Evolutionary conservation across 805 yeast species (phyloP).

Genomic region (Ascoidea asiatica): DNA sequence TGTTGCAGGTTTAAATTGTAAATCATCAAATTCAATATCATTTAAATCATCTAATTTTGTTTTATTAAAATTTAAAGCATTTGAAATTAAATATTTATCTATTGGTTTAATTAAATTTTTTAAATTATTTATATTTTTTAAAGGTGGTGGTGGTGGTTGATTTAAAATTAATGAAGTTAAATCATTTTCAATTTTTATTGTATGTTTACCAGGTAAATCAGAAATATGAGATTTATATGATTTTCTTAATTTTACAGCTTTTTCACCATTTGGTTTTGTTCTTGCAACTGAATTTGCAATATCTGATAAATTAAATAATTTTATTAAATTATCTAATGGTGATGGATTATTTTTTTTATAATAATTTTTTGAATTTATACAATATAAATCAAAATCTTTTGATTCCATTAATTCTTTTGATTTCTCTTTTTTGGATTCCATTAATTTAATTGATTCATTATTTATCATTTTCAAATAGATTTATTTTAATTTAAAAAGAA

Average conservation of each 20-base stretch:
- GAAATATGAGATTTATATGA: slow-evolving; percentile 87
- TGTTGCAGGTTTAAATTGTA: background rate
- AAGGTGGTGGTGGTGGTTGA: background rate
- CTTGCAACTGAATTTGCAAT: slow-evolving; percentile 77
- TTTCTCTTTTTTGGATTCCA: no score
- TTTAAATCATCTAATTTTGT: background rate
- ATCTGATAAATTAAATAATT: slow-evolving; percentile 50
- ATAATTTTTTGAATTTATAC: slow-evolving; percentile 12
- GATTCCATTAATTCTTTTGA: no score
- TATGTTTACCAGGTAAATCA: slow-evolving; percentile 73
- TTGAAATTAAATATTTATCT: background rate
- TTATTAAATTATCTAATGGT: slow-evolving; percentile 60
- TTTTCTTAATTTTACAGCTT: slow-evolving; percentile 85
- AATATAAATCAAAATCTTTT: background rate
- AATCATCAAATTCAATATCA: background rate
- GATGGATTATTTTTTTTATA: slow-evolving; percentile 43
- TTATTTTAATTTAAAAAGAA: no score
- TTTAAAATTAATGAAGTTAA: background rate
- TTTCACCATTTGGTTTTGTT: slow-evolving; percentile 74
- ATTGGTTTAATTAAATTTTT: background rate
- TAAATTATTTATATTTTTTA: no score
- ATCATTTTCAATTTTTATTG: background rate
- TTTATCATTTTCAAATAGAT: no score
- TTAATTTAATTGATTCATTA: no score
- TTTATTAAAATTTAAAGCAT: background rate